Evolutionary conservation across 805 yeast species (phyloP).

Genomic region (Kluyveromyces siamensis): DNA sequence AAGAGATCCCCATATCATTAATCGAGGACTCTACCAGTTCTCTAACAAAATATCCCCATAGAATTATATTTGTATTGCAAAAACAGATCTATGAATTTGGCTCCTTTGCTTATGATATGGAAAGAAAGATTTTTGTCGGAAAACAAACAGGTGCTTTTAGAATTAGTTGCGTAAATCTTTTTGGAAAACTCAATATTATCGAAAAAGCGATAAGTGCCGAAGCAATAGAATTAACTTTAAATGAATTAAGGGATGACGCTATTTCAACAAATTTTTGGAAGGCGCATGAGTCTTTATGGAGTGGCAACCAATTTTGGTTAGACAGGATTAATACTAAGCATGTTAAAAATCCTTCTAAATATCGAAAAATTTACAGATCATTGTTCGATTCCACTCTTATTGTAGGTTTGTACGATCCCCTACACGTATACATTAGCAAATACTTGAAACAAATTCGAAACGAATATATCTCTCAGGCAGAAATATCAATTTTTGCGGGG

Average conservation of each 20-base stretch:
- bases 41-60: conserved; percentile 30
- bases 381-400: conserved; percentile 25
- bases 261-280: conserved; percentile 42
- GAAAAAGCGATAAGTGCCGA: conserved; percentile 60
- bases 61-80: conserved; percentile 43
- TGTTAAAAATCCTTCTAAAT: conserved; percentile 22
- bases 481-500: conserved; percentile 66
- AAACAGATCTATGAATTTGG: conserved; percentile 73
- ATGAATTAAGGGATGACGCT: conserved; percentile 34
- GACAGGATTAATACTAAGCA: conserved; percentile 59
- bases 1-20: conserved; percentile 29
- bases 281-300: conserved; percentile 79
- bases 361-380: conserved; percentile 20
- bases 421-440: conserved; percentile 70
- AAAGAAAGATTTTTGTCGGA: conserved; percentile 48
- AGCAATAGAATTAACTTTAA: conserved; percentile 39
- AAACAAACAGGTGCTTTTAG: conserved; percentile 89
- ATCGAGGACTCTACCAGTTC: conserved; percentile 30
- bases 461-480: conserved; percentile 51
- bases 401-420: conserved; percentile 79
- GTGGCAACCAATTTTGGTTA: conserved; percentile 82
- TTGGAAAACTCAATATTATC: conserved; percentile 79
- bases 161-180: conserved; percentile 81
- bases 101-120: conserved; percentile 66
- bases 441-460: conserved; percentile 43